Evolutionary conservation across 257 asterid species (phyloP).

Genomic region (Solanum lycopersicoides): DNA sequence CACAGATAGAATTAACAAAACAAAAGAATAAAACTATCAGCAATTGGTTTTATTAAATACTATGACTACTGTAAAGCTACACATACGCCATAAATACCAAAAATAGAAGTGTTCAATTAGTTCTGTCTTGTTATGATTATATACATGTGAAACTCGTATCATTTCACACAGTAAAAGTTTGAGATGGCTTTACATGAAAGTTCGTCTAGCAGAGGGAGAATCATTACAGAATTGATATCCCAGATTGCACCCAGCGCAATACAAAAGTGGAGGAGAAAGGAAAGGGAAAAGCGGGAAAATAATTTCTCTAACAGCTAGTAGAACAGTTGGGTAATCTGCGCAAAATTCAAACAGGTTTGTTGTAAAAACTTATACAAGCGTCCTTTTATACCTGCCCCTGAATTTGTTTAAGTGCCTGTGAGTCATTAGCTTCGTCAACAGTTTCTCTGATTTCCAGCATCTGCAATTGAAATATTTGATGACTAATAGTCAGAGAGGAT

Average conservation of each 20-base stretch:
- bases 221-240: background rate
- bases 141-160: background rate
- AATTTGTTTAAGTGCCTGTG: constrained; percentile 44
- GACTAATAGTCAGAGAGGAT: background rate
- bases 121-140: background rate
- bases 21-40: background rate
- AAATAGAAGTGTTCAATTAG: background rate
- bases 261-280: background rate
- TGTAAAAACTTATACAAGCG: background rate
- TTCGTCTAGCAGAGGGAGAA: background rate
- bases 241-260: background rate
- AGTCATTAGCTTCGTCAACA: constrained; percentile 67
- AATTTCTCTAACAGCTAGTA: background rate
- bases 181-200: background rate
- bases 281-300: background rate
- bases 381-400: constrained; percentile 51
- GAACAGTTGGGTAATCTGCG: background rate
- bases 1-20: background rate
- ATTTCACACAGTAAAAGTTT: background rate
- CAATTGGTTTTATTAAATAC: background rate
- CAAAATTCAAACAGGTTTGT: background rate
- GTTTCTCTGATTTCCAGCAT: constrained; percentile 87
- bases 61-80: background rate
- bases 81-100: background rate
- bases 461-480: constrained; percentile 27